A percentile compares a stretch with the other conserved stretches of the same genome.
Conservation (phyloP, 345 rosid species). For the Raphanus sativus region DNA sequence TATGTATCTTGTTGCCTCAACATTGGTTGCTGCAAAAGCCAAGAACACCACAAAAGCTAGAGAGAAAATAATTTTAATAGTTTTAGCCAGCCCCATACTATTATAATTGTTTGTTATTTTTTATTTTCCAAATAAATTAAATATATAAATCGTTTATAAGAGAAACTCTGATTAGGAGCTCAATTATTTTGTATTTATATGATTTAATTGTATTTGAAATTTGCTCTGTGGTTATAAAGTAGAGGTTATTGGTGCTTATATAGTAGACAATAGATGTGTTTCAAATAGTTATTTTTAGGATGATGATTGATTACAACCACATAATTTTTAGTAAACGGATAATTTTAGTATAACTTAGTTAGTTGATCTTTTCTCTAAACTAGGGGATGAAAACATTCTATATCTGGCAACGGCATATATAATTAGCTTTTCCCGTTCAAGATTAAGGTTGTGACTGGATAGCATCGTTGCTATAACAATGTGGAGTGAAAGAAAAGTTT, state of each 20-base stretch:
- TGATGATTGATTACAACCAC: neutral
- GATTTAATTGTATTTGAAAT: neutral
- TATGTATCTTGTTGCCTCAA: neutral
- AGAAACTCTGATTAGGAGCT: slow-evolving; percentile 14
- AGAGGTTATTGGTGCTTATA: neutral
- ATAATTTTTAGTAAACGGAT: neutral
- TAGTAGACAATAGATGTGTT: neutral
- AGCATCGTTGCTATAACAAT: no score
- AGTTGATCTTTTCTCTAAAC: no score
- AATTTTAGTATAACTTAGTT: neutral
- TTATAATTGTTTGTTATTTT: neutral
- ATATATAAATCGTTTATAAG: slow-evolving; percentile 2
- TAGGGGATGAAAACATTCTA: no score
- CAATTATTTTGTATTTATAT: neutral
- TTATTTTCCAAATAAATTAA: slow-evolving; percentile 1
- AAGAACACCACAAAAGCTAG: neutral
- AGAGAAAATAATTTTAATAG: neutral
- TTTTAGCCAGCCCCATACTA: slow-evolving; percentile 27
- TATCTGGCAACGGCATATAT: no score
- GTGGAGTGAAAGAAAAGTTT: no score
- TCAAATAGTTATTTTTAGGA: neutral
- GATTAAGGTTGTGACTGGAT: no score
- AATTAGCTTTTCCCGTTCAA: no score
- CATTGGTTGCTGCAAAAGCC: neutral
- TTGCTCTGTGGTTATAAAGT: neutral